Conservation (phyloP, 2,329 filamentous ascomycete genomes). For the Myriosclerotinia scirpicola region DNA sequence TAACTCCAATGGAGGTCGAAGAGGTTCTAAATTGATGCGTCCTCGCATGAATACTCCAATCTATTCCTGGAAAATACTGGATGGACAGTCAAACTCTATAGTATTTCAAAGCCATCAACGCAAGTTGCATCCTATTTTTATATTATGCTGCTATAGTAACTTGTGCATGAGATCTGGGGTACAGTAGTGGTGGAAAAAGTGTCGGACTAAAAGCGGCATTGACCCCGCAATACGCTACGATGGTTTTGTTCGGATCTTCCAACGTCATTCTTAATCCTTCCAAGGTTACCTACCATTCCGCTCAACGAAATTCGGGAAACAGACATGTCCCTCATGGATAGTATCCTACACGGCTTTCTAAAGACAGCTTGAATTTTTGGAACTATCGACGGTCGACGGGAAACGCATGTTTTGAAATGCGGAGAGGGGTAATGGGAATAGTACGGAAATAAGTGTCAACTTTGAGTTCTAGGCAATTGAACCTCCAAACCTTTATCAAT, state of each 20-base stretch:
- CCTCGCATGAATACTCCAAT: background rate
- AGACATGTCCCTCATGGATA: background rate
- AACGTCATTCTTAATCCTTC: background rate
- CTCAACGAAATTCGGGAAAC: background rate
- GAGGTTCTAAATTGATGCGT: background rate
- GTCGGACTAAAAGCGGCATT: slow-evolving; percentile 22
- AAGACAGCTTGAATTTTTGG: background rate
- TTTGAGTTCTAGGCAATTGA: background rate
- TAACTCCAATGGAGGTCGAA: background rate
- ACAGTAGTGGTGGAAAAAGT: slow-evolving; percentile 17
- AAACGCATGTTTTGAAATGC: background rate
- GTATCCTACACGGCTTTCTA: background rate
- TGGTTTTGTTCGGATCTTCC: background rate
- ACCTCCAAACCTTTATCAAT: background rate
- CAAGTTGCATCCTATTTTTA: background rate
- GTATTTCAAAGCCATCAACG: background rate
- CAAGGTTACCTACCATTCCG: background rate
- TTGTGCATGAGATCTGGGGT: background rate
- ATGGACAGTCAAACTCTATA: background rate
- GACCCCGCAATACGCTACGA: slow-evolving; percentile 22
- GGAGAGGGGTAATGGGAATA: background rate
- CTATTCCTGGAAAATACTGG: background rate
- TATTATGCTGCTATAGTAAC: background rate
- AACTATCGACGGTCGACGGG: background rate
- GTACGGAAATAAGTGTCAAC: background rate